phyloP scores from a whole-genome alignment of 1,139 yeast species.

The Nakaseomyces kungkrabaensis region DNA sequence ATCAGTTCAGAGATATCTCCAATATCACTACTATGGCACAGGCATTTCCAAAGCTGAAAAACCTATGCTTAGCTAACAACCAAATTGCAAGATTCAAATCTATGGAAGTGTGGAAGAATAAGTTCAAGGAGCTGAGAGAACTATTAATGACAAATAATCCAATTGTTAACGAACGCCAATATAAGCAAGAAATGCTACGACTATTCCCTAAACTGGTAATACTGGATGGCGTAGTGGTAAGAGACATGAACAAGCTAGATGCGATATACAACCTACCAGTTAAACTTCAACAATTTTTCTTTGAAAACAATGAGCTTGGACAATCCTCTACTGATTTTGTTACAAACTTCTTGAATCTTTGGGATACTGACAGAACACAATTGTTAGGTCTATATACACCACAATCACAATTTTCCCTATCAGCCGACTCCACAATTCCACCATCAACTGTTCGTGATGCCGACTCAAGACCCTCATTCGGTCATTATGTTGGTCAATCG shows the following conservation, averaged over 20 bases:
- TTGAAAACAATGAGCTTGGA: constrained; percentile 69
- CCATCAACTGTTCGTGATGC: constrained; percentile 35
- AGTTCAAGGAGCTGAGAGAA: constrained; percentile 65
- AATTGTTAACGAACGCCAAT: constrained; percentile 37
- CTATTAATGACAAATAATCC: constrained; percentile 73
- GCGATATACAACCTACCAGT: constrained; percentile 44
- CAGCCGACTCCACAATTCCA: constrained; percentile 41
- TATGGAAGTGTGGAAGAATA: constrained; percentile 71
- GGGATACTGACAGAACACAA: constrained; percentile 73
- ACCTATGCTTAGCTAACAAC: constrained; percentile 73
- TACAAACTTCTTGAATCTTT: constrained; percentile 59
- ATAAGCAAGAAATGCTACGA: constrained; percentile 55
- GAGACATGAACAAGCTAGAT: constrained; percentile 58
- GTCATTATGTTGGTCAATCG: constrained; percentile 57
- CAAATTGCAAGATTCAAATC: constrained; percentile 47
- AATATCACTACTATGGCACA: constrained; percentile 59
- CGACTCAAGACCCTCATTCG: constrained; percentile 41
- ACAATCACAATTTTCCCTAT: constrained; percentile 76
- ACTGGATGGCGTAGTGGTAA: constrained; percentile 65
- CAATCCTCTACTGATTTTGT: constrained; percentile 65
- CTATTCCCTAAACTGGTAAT: constrained; percentile 71
- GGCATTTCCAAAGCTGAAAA: constrained; percentile 64
- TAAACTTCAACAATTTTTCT: constrained; percentile 49
- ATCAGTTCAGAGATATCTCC: constrained; percentile 54
- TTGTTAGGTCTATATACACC: constrained; percentile 65